These are phyloP conservation scores for Hanseniaspora mollemarum DNA, from an alignment of 805 yeast species.

Conservation along the genomic window DNA sequence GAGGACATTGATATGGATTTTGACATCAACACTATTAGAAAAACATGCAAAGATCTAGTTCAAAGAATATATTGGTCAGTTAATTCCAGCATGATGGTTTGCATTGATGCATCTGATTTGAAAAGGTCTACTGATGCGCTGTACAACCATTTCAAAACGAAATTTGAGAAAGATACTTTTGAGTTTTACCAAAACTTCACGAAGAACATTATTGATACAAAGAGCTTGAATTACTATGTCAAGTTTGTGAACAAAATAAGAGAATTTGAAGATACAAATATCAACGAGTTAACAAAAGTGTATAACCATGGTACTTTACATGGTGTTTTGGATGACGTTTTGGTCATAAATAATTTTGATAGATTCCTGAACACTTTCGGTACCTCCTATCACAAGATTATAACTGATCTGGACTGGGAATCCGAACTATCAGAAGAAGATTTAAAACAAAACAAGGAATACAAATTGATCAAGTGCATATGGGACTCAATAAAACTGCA, in stretches of 20 bases:
- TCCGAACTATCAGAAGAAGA: conserved; percentile 30
- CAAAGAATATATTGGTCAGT: conserved; percentile 44
- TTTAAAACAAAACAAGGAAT: neutral
- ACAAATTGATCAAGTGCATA: neutral
- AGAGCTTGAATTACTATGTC: conserved; percentile 85
- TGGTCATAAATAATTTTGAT: conserved; percentile 15
- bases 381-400: conserved; percentile 20
- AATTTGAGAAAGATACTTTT: conserved; percentile 22
- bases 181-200: conserved; percentile 60
- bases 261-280: conserved; percentile 68
- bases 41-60: conserved; percentile 4
- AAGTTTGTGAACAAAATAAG: conserved; percentile 73
- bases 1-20: neutral
- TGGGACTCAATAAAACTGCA: conserved; percentile 14
- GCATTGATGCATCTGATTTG: conserved; percentile 81
- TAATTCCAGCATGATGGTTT: conserved; percentile 76
- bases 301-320: conserved; percentile 39
- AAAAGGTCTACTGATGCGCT: conserved; percentile 74
- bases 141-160: conserved; percentile 41
- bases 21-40: neutral
- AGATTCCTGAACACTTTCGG: conserved; percentile 14
- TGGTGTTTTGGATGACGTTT: conserved; percentile 56
- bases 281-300: conserved; percentile 60
- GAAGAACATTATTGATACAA: conserved; percentile 48
- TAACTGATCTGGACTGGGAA: conserved; percentile 38